These are phyloP conservation scores for Raddia guianensis DNA, from an alignment of 176 grass and related monocot species.

Conservation along the genomic window DNA sequence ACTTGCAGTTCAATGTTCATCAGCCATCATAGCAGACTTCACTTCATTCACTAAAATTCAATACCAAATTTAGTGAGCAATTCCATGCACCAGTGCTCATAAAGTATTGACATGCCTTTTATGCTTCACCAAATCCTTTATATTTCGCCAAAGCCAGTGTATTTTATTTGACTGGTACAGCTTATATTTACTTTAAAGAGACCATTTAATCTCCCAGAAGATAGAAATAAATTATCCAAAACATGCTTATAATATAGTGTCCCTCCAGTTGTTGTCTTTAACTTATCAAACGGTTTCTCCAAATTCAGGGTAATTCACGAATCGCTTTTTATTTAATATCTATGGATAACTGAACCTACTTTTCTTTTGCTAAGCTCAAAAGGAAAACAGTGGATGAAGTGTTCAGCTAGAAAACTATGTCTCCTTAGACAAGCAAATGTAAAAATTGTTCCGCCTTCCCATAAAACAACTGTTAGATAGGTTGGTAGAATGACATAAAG, in stretches of 20 bases:
- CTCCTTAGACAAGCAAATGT: neutral
- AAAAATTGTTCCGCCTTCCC: neutral
- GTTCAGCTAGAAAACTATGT: neutral
- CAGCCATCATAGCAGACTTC: neutral
- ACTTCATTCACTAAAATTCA: slow-evolving; percentile 29
- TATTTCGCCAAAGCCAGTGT: neutral
- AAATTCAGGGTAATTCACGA: slow-evolving; percentile 28
- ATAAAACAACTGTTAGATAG: neutral
- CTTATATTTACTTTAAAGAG: neutral
- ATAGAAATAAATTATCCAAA: slow-evolving; percentile 9
- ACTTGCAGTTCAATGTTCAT: neutral
- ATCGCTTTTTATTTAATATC: neutral
- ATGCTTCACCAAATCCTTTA: neutral
- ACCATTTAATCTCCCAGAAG: neutral
- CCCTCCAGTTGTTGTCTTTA: neutral
- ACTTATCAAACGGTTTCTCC: neutral
- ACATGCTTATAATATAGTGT: neutral
- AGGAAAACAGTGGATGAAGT: slow-evolving; percentile 10
- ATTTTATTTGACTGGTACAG: neutral
- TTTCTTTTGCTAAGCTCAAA: slow-evolving; percentile 8
- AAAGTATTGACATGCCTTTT: neutral
- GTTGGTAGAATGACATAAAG: slow-evolving; percentile 12
- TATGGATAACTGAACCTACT: neutral
- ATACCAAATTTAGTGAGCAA: slow-evolving; percentile 3
- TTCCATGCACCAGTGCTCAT: neutral